Conservation (phyloP, 2,329 filamentous ascomycete genomes). For the Aspergillus oerlinghausenensis region DNA sequence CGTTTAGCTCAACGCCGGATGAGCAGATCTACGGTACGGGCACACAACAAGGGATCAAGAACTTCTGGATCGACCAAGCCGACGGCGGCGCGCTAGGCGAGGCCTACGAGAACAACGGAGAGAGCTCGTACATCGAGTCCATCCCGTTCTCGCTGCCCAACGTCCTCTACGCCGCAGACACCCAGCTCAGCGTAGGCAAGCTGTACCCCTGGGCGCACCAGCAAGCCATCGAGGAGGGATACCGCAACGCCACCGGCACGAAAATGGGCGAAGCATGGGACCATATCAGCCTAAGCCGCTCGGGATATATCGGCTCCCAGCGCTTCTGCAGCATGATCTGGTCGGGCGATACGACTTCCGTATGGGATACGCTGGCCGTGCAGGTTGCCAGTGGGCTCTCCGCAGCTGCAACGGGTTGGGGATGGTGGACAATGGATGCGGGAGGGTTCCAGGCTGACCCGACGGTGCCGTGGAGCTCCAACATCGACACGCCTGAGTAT, state of each 20-base stretch:
- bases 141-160: constrained; percentile 23
- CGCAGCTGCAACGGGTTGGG: constrained; percentile 57
- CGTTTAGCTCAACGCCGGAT: constrained; percentile 30
- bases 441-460: constrained; percentile 57
- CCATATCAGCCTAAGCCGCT: constrained; percentile 50
- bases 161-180: constrained; percentile 56
- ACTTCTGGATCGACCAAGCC: constrained; percentile 65
- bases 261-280: constrained; percentile 38
- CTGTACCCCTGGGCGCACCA: constrained; percentile 56
- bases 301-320: constrained; percentile 53
- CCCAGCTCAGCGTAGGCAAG: constrained; percentile 53
- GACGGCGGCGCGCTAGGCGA: constrained; percentile 42
- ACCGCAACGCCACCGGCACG: constrained; percentile 46
- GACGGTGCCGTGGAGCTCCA: constrained; percentile 43
- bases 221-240: constrained; percentile 55
- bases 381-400: constrained; percentile 59
- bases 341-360: constrained; percentile 56
- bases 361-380: constrained; percentile 53
- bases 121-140: constrained; percentile 45
- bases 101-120: constrained; percentile 41
- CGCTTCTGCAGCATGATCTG: constrained; percentile 60
- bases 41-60: constrained; percentile 61
- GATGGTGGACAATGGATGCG: constrained; percentile 65
- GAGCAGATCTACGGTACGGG: constrained; percentile 62
- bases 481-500: constrained; percentile 50